phyloP scores from a whole-genome alignment of 1,139 yeast species.

The Casaregolazyma lundiana region DNA sequence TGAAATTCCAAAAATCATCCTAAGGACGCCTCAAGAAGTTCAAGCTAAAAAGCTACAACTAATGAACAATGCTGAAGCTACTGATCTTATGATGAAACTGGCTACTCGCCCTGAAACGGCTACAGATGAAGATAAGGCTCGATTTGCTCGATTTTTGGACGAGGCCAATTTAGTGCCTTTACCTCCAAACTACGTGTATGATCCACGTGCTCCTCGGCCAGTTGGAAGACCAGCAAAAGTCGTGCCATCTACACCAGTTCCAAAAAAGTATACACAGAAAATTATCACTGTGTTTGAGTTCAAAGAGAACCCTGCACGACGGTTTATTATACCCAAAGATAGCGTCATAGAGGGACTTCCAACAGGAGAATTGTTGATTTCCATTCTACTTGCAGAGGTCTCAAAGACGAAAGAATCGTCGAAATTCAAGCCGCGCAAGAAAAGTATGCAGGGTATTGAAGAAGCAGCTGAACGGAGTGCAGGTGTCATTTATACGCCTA shows the following conservation, averaged over 20 bases:
- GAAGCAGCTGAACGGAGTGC: slow-evolving; percentile 16
- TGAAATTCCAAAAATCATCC: background rate
- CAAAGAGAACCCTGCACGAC: slow-evolving; percentile 68
- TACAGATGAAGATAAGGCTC: slow-evolving; percentile 5
- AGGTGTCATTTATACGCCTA: slow-evolving; percentile 42
- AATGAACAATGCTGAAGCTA: slow-evolving; percentile 9
- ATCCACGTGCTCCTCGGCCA: slow-evolving; percentile 5
- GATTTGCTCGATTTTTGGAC: slow-evolving; percentile 5
- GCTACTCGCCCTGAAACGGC: slow-evolving; percentile 9
- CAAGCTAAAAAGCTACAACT: slow-evolving; percentile 9
- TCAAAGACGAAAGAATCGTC: slow-evolving; percentile 16
- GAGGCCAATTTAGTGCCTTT: slow-evolving; percentile 2
- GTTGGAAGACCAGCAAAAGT: slow-evolving; percentile 5
- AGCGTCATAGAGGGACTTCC: slow-evolving; percentile 63
- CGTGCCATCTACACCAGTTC: slow-evolving; percentile 9
- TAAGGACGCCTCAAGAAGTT: slow-evolving; percentile 8
- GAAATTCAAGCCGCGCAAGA: slow-evolving; percentile 27
- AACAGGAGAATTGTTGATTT: slow-evolving; percentile 53
- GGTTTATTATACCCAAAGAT: slow-evolving; percentile 71
- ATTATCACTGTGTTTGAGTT: slow-evolving; percentile 79
- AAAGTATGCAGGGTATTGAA: slow-evolving; percentile 23
- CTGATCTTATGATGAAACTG: slow-evolving; percentile 8
- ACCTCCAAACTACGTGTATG: slow-evolving; percentile 8
- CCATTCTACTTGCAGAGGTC: slow-evolving; percentile 53
- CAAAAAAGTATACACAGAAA: slow-evolving; percentile 38